Conservation (phyloP, 2,329 filamentous ascomycete species). For the Aureobasidium sp. region DNA sequence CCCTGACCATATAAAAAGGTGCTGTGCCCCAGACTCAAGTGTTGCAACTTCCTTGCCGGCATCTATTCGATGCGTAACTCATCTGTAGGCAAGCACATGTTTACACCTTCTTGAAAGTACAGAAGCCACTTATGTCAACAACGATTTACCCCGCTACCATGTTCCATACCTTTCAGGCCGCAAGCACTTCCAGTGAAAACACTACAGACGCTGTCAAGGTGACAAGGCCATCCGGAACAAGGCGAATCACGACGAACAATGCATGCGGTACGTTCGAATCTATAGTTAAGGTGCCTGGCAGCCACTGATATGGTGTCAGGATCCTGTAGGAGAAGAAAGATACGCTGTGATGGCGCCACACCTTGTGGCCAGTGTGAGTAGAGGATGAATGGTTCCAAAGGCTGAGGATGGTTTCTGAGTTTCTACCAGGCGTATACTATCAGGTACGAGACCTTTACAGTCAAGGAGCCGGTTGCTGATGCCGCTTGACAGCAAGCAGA, state of each 20-base stretch:
- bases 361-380: slow-evolving; percentile 74
- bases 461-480: not conserved
- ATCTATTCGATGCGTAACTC: not conserved
- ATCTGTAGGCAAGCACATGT: not conserved
- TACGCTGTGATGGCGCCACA: slow-evolving; percentile 73
- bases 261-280: slow-evolving; percentile 54
- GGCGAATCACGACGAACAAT: slow-evolving; percentile 43
- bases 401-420: not conserved
- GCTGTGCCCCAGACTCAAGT: not conserved
- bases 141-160: slow-evolving; percentile 21
- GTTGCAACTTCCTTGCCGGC: not conserved
- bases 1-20: not conserved
- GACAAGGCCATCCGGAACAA: slow-evolving; percentile 29
- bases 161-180: slow-evolving; percentile 39
- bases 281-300: too few relatives aligned
- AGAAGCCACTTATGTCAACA: not conserved
- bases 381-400: not conserved
- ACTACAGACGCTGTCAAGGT: slow-evolving; percentile 27
- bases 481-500: slow-evolving; percentile 49
- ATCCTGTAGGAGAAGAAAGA: slow-evolving; percentile 66
- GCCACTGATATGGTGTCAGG: not conserved
- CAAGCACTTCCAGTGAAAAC: slow-evolving; percentile 21
- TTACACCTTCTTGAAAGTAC: not conserved
- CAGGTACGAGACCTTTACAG: slow-evolving; percentile 30
- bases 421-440: slow-evolving; percentile 40